phyloP scores from a whole-genome alignment of 179 eudicot species.

The Kewa caespitosa region DNA sequence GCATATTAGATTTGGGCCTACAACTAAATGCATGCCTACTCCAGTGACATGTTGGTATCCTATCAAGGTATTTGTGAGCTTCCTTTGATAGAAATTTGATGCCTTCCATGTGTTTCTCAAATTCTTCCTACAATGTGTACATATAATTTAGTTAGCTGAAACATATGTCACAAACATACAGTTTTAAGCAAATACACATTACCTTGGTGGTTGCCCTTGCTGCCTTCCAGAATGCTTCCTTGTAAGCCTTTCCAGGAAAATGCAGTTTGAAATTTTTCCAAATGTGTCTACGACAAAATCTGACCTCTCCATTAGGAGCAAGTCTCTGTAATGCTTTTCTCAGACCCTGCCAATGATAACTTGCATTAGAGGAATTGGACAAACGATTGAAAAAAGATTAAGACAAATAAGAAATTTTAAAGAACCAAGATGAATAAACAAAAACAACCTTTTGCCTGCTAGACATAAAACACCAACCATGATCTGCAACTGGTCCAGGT shows the following conservation, averaged over 20 bases:
- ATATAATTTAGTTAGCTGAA: too few species aligned
- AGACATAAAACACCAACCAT: neutral
- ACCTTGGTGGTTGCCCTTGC: neutral
- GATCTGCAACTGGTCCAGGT: neutral
- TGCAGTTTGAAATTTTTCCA: neutral
- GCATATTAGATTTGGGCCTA: neutral
- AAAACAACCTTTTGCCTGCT: neutral
- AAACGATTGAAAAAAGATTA: too few species aligned
- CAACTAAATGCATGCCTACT: neutral
- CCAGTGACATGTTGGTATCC: neutral
- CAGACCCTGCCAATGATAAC: neutral
- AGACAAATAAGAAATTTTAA: too few species aligned
- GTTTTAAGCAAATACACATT: too few species aligned
- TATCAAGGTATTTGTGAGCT: neutral
- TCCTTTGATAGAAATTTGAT: neutral
- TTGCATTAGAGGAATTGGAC: too few species aligned
- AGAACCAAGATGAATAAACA: too few species aligned
- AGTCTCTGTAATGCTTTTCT: neutral
- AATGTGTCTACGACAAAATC: neutral
- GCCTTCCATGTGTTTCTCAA: neutral
- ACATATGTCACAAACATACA: too few species aligned
- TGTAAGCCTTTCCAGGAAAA: neutral
- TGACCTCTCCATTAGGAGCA: neutral
- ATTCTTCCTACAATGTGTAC: neutral
- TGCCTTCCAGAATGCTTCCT: neutral